These are phyloP conservation scores for Persicaria maculosa DNA, from an alignment of 148 eudicot genomes.

Conservation along the genomic window DNA sequence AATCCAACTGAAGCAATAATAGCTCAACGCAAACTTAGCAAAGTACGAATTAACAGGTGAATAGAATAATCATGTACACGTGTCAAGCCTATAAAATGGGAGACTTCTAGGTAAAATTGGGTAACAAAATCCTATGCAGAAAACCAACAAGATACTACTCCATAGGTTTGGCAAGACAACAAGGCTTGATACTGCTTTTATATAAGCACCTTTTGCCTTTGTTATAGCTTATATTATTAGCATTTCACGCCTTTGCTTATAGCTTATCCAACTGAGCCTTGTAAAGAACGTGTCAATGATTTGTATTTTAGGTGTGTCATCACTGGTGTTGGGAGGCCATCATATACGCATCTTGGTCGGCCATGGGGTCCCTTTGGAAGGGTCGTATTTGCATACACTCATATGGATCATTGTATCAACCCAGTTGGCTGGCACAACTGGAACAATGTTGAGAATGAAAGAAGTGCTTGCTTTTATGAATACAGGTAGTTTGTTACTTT, in stretches of 20 bases:
- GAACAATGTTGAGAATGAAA: slow-evolving; percentile 90
- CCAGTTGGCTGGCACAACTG: slow-evolving; percentile 90
- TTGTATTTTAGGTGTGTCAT: slow-evolving; percentile 65
- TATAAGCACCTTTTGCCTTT: neutral
- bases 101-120: too few species aligned
- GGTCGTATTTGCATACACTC: slow-evolving; percentile 85
- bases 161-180: neutral
- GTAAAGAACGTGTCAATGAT: neutral
- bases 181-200: neutral
- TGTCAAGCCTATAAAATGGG: too few species aligned
- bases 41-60: too few species aligned
- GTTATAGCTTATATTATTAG: neutral
- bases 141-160: neutral
- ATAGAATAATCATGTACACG: too few species aligned
- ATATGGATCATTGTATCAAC: slow-evolving; percentile 77
- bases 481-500: slow-evolving; percentile 45
- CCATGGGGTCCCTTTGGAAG: slow-evolving; percentile 99
- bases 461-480: slow-evolving; percentile 96
- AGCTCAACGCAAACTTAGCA: too few species aligned
- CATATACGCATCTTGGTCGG: slow-evolving; percentile 76
- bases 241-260: too few species aligned
- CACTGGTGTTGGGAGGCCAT: slow-evolving; percentile 71
- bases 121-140: neutral
- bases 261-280: neutral
- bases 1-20: too few species aligned